Conservation (phyloP, 192 early-diverging fungal species). For the Entrophospora sp. region DNA sequence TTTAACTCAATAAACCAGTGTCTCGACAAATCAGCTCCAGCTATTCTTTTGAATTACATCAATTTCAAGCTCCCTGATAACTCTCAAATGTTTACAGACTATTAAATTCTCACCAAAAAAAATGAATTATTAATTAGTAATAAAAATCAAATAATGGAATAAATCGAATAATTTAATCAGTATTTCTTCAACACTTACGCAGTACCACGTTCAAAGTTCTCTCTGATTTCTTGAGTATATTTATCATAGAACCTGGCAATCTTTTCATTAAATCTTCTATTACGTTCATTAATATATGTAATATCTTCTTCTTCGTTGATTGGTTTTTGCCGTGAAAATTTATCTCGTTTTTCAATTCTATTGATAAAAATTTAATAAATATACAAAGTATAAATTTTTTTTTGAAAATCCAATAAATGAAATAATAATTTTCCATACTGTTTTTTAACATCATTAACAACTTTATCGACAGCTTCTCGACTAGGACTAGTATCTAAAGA, state of each 20-base stretch:
- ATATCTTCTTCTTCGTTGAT: conserved; percentile 80
- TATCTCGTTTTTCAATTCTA: conserved; percentile 47
- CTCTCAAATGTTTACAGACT: too few relatives aligned
- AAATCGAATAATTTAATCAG: too few relatives aligned
- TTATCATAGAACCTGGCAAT: conserved; percentile 92
- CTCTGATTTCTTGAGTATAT: conserved; percentile 88
- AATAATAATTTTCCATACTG: conserved; percentile 44
- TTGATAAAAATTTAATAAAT: conserved; percentile 18
- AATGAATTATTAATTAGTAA: too few relatives aligned
- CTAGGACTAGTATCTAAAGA: conserved; percentile 49
- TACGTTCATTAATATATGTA: conserved; percentile 95
- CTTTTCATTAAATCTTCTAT: conserved; percentile 94
- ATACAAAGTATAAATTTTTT: conserved; percentile 10
- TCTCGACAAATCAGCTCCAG: too few relatives aligned
- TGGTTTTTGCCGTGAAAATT: conserved; percentile 54
- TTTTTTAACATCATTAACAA: conserved; percentile 65
- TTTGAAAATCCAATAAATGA: too few relatives aligned
- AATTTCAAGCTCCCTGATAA: too few relatives aligned
- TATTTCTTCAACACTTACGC: conserved; percentile 38
- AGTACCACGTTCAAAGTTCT: conserved; percentile 78
- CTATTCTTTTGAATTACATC: too few relatives aligned
- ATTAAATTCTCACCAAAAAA: too few relatives aligned
- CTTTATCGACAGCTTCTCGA: conserved; percentile 52
- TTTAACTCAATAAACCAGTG: too few relatives aligned
- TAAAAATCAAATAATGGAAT: too few relatives aligned